Evolutionary conservation across 179 eudicot species (phyloP), one percentile per base, ranked within the genome.

Genomic region (Heliamphora pulchella): DNA sequence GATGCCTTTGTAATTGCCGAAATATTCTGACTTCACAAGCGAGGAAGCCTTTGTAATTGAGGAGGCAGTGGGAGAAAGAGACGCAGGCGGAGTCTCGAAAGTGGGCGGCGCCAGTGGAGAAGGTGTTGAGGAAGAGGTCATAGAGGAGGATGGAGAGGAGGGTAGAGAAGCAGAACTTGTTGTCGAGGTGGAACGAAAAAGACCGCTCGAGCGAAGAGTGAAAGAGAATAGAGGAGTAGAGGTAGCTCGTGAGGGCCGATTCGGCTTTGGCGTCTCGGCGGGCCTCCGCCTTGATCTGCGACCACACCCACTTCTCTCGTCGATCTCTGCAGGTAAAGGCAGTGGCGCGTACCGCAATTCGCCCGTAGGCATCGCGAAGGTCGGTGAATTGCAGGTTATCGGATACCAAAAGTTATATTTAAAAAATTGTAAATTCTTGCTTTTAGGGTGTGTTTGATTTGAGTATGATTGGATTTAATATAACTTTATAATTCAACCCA

Each of bases 21-120:
- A 48, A 48, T 48, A 2, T 48, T 48, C 69, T 85, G 15, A 89
- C 90, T 84, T 92, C 92, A 59, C 92, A 89, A 22, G 97, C 94
- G 43, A 90, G 86, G 59, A 90, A 92, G 41, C 97, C 97, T 77
- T 92, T 92, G 86, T 90, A 91, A 85, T 92, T 90, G 15, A 92
- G 91, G 41, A 92, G 89, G 75, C 92, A 89, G 83, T 91, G 94
- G 11, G 91, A 89, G 80, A 83, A 91, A 22, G 97, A 89, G 67
- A 87, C 82, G 59, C 97, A 92, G 17, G 97, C 94, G 0, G 97
- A 94, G 67, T 92, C 94, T 9, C 97, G 90, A 61, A 82, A 82
- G 53, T 89, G 79, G 51, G 91, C n/a, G n/a, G n/a, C n/a, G n/a
- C n/a, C n/a, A n/a, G n/a, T n/a, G n/a, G n/a, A n/a, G n/a, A n/a